Evolutionary conservation across 805 yeast species (phyloP).

Genomic region (Lipomyces spencermartinsiae): DNA sequence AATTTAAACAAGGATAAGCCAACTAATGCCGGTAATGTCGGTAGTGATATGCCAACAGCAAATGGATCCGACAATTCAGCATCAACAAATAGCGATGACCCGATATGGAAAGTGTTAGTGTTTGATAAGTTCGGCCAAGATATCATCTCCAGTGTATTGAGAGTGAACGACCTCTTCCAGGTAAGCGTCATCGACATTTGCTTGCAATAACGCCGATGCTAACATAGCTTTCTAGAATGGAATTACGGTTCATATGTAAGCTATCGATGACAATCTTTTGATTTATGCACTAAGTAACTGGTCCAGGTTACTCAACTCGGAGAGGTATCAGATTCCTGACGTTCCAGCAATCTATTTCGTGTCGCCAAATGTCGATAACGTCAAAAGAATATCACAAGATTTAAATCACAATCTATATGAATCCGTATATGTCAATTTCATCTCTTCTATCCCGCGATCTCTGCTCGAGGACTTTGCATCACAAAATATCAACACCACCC

Average conservation of each 20-base stretch:
- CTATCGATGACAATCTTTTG: neutral
- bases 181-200: constrained; percentile 11
- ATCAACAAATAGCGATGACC: constrained; percentile 59
- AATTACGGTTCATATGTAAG: constrained; percentile 78
- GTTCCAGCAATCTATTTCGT: constrained; percentile 94
- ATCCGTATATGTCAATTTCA: constrained; percentile 81
- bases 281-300: constrained; percentile 3
- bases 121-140: constrained; percentile 82
- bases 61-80: constrained; percentile 52
- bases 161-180: constrained; percentile 85
- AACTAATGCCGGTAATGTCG: constrained; percentile 41
- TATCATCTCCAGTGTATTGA: constrained; percentile 85
- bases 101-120: constrained; percentile 89
- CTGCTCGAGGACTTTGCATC: constrained; percentile 82
- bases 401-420: constrained; percentile 77
- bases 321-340: constrained; percentile 85
- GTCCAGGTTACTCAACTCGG: constrained; percentile 59
- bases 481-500: constrained; percentile 71
- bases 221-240: constrained; percentile 60
- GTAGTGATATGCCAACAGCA: constrained; percentile 50
- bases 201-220: neutral
- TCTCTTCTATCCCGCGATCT: constrained; percentile 76
- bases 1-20: constrained; percentile 70
- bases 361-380: constrained; percentile 81
- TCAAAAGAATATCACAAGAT: constrained; percentile 68